Evolutionary conservation across 805 yeast genomes (phyloP).

Genomic region (Maudiozyma saulgeensis): DNA sequence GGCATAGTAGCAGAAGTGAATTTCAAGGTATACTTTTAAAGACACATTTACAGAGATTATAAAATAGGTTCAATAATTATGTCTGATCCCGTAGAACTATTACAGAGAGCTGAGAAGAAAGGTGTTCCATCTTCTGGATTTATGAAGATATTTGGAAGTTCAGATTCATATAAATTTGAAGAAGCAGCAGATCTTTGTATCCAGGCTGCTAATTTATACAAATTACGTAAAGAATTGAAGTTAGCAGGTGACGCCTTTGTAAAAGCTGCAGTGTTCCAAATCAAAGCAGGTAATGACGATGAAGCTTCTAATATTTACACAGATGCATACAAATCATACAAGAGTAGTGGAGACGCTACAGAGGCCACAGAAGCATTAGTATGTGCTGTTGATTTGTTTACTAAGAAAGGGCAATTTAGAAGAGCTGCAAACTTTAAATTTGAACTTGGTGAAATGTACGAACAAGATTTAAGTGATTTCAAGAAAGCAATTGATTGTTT

Average conservation of each 20-base stretch:
- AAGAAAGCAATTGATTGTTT: constrained; percentile 65
- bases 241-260: constrained; percentile 79
- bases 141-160: constrained; percentile 57
- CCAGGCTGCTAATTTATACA: constrained; percentile 88
- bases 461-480: constrained; percentile 58
- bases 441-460: constrained; percentile 84
- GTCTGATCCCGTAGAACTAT: constrained; percentile 20
- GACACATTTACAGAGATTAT: no score
- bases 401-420: constrained; percentile 87
- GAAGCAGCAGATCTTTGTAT: constrained; percentile 87
- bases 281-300: constrained; percentile 65
- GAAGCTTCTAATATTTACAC: constrained; percentile 86
- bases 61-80: not conserved
- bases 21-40: no score
- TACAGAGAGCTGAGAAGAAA: constrained; percentile 48
- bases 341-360: constrained; percentile 49
- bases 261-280: constrained; percentile 75
- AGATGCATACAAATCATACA: constrained; percentile 84
- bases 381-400: constrained; percentile 74
- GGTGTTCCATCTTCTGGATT: constrained; percentile 63
- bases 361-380: constrained; percentile 53
- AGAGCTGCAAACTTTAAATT: constrained; percentile 90
- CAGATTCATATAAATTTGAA: constrained; percentile 57
- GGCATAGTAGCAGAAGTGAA: no score
- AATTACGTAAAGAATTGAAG: constrained; percentile 60